These are phyloP conservation scores for Botryotinia calthae DNA, from an alignment of 2,329 filamentous ascomycete species.

Conservation along the genomic window DNA sequence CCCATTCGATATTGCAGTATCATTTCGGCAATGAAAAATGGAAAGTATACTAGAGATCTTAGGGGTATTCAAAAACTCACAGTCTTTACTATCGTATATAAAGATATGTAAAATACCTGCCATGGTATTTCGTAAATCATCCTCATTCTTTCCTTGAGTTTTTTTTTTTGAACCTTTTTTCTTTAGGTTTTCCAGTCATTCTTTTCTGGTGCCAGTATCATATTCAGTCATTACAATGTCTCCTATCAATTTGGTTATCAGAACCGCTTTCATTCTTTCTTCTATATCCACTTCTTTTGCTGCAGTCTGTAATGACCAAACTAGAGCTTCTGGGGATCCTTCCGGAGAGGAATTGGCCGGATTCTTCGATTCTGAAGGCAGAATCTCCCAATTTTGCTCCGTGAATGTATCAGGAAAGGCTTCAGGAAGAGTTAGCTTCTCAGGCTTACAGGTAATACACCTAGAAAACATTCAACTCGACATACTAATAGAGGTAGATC, in stretches of 20 bases:
- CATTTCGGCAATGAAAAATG: not conserved
- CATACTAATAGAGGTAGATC: not conserved
- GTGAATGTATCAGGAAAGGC: not conserved
- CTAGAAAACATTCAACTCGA: no score
- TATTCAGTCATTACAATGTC: not conserved
- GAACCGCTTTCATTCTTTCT: slow-evolving; percentile 10
- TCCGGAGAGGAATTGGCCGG: not conserved
- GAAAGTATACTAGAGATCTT: not conserved
- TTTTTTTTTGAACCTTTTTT: not conserved
- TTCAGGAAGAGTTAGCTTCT: not conserved
- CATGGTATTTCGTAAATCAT: not conserved
- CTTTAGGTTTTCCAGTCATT: not conserved
- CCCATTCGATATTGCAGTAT: not conserved
- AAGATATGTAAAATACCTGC: not conserved
- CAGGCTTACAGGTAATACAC: not conserved
- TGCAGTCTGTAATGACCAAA: not conserved
- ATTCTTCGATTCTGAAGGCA: not conserved
- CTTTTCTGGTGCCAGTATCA: not conserved
- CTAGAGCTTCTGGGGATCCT: not conserved
- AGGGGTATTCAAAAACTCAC: not conserved
- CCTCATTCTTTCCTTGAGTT: not conserved
- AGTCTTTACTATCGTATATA: not conserved
- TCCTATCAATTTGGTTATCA: not conserved
- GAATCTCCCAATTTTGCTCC: not conserved
- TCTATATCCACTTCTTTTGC: not conserved